These are phyloP conservation scores for Mycotypha africana DNA, from an alignment of 371 early-diverging fungal species.

Conservation along the genomic window DNA sequence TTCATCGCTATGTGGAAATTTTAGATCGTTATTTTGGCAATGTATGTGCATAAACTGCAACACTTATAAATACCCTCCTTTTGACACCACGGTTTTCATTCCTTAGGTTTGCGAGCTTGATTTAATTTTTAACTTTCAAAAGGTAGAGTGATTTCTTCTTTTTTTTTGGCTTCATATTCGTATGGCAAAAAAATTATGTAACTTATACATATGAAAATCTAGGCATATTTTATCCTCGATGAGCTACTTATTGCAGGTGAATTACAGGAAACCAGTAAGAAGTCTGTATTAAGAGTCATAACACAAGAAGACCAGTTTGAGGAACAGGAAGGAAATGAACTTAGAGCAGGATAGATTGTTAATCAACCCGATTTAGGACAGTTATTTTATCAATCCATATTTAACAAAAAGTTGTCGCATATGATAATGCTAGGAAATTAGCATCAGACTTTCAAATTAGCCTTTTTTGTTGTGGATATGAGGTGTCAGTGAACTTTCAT, in stretches of 20 bases:
- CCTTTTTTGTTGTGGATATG: no score
- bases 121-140: constrained; percentile 85
- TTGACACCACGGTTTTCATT: no score
- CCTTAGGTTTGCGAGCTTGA: constrained; percentile 82
- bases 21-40: constrained; percentile 97
- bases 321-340: constrained; percentile 64
- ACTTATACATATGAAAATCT: not conserved
- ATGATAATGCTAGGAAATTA: no score
- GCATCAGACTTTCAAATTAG: no score
- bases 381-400: no score
- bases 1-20: constrained; percentile 96
- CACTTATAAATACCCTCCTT: not conserved
- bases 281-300: constrained; percentile 68
- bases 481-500: no score
- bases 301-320: constrained; percentile 75
- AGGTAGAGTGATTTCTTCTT: constrained; percentile 27
- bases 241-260: constrained; percentile 83
- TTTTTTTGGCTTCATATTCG: not conserved
- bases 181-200: not conserved
- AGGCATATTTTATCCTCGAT: constrained; percentile 84
- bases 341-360: constrained; percentile 29
- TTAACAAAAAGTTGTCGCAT: no score
- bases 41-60: constrained; percentile 38
- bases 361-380: no score
- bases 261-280: constrained; percentile 79